phyloP scores from a whole-genome alignment of 441 rosid species.

The Pelargonium australe region DNA sequence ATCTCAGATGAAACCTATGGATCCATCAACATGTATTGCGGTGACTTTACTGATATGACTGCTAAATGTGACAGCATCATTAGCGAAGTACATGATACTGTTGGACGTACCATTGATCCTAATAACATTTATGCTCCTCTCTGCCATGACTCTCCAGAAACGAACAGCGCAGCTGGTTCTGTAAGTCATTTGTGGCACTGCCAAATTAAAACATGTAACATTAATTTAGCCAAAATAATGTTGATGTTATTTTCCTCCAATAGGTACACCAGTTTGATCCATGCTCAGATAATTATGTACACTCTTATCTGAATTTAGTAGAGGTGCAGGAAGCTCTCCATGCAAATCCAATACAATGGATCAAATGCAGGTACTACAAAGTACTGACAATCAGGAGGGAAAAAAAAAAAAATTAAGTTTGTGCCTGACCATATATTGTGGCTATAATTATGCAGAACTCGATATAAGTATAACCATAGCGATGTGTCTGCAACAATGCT shows the following conservation, averaged over 20 bases:
- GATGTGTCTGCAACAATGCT: constrained; percentile 17
- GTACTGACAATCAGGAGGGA: background rate
- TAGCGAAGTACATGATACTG: background rate
- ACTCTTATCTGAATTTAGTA: constrained; percentile 20
- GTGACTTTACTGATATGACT: constrained; percentile 12
- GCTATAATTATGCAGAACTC: background rate
- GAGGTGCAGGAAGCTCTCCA: constrained; percentile 30
- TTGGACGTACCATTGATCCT: constrained; percentile 13
- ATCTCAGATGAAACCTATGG: constrained; percentile 26
- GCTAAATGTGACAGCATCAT: constrained; percentile 1
- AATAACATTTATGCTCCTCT: constrained; percentile 29
- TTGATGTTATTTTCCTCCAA: background rate
- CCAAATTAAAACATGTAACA: background rate
- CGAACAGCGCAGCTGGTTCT: background rate
- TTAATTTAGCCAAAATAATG: background rate
- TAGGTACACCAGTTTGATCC: constrained; percentile 25
- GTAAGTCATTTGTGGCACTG: constrained; percentile 11
- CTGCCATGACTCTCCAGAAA: constrained; percentile 18
- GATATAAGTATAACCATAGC: background rate
- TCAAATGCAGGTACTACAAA: constrained; percentile 13
- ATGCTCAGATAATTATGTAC: constrained; percentile 12
- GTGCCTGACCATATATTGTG: background rate
- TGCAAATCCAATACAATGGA: constrained; percentile 16
- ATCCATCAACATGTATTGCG: constrained; percentile 23
- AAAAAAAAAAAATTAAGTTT: background rate